Percentiles rank a stretch among this genome's conserved stretches.
Conservation (phyloP, 345 rosid species). For the Erysimum cheiranthoides region DNA sequence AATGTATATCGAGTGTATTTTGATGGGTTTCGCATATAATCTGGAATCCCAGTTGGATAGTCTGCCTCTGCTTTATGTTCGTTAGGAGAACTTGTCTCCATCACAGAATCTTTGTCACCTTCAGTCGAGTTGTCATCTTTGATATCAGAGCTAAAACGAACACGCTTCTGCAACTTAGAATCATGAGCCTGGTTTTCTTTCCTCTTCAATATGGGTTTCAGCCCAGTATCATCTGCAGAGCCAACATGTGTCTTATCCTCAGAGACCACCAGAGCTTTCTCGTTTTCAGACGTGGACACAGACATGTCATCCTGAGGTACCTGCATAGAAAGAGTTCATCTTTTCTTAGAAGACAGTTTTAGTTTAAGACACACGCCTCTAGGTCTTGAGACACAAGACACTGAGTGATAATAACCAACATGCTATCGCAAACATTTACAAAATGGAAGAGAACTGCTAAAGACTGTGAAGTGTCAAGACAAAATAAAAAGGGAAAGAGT, state of each 20-base stretch:
- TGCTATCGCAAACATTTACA: background rate
- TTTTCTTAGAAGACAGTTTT: background rate
- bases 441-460: background rate
- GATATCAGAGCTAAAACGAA: constrained; percentile 70
- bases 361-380: background rate
- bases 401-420: background rate
- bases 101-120: constrained; percentile 44
- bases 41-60: constrained; percentile 59
- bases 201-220: constrained; percentile 81
- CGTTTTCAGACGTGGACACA: constrained; percentile 15
- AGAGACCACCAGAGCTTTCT: constrained; percentile 33
- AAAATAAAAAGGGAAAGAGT: background rate
- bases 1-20: constrained; percentile 76
- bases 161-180: constrained; percentile 71
- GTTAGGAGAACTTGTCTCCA: constrained; percentile 38
- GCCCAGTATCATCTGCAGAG: constrained; percentile 50
- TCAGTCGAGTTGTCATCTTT: constrained; percentile 40
- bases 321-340: constrained; percentile 23
- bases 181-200: constrained; percentile 61
- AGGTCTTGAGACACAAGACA: background rate
- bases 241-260: constrained; percentile 33
- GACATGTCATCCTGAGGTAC: constrained; percentile 3
- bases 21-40: constrained; percentile 78
- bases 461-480: background rate
- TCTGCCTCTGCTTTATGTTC: constrained; percentile 41